Evolutionary conservation across 768 basidiomycete species (phyloP).

Genomic region (Ramaria sp.): DNA sequence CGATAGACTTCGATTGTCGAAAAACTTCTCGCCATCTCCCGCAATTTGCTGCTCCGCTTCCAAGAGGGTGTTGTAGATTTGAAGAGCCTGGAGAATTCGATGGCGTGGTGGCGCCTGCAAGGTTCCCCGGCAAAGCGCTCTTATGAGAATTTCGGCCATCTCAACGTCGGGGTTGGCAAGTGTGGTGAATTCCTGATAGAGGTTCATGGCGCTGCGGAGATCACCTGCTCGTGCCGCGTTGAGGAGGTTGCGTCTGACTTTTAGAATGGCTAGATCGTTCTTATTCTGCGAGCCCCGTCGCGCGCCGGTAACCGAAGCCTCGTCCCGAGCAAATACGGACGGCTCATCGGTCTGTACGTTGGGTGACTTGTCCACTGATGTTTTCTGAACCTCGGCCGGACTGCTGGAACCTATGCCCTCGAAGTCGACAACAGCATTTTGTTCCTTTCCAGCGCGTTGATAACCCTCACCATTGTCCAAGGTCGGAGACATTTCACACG

Average conservation of each 20-base stretch:
- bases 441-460: no score
- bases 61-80: conserved; percentile 39
- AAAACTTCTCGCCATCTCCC: background rate
- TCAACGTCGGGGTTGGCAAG: conserved; percentile 29
- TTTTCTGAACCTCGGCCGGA: background rate
- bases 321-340: background rate
- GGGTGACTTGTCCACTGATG: background rate
- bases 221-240: background rate
- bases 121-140: conserved; percentile 31
- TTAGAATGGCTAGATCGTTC: background rate
- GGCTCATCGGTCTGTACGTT: background rate
- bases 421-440: no score
- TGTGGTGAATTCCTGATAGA: background rate
- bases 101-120: conserved; percentile 27
- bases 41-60: conserved; percentile 3
- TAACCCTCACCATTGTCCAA: no score
- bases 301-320: background rate
- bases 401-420: no score
- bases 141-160: conserved; percentile 46
- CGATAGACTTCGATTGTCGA: background rate
- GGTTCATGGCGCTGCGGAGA: background rate
- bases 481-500: no score
- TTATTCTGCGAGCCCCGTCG: background rate
- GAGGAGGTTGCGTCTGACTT: background rate
- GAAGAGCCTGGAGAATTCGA: conserved; percentile 41